Percentiles rank a stretch among this genome's conserved stretches.
These are phyloP conservation scores for Pistacia vera DNA, from an alignment of 345 rosid genomes.

Conservation along the genomic window DNA sequence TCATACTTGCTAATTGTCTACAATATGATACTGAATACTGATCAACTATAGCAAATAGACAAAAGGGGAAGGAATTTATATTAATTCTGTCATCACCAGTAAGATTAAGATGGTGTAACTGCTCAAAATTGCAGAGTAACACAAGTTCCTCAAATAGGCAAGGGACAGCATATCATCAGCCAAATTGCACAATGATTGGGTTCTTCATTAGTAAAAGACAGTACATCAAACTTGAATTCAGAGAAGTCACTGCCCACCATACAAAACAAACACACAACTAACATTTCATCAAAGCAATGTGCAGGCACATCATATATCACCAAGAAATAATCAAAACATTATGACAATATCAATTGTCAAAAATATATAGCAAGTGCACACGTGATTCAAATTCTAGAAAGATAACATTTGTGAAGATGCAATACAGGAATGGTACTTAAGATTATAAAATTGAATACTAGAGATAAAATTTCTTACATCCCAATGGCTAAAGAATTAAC, in stretches of 20 bases:
- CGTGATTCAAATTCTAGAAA: constrained; percentile 6
- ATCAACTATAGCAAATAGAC: neutral
- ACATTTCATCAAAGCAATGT: neutral
- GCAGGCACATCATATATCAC: neutral
- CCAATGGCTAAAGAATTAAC: constrained; percentile 8
- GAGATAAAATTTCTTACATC: constrained; percentile 13
- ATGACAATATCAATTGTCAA: neutral
- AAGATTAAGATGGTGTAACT: neutral
- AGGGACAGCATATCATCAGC: neutral
- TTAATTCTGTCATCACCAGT: neutral
- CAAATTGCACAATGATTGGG: neutral
- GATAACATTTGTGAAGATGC: neutral
- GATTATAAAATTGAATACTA: constrained; percentile 6
- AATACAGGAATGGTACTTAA: constrained; percentile 6
- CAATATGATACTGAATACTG: neutral
- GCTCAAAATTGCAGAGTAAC: neutral
- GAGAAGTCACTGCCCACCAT: neutral
- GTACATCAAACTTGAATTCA: neutral
- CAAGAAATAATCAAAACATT: neutral
- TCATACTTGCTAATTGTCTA: neutral
- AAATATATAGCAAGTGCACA: neutral
- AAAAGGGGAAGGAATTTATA: neutral
- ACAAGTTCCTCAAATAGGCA: neutral
- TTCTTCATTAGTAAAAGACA: neutral
- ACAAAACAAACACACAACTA: neutral